A percentile compares a stretch with the other conserved stretches of the same genome.
Conservation (phyloP, 306 rosid genomes). For the Morella rubra region DNA sequence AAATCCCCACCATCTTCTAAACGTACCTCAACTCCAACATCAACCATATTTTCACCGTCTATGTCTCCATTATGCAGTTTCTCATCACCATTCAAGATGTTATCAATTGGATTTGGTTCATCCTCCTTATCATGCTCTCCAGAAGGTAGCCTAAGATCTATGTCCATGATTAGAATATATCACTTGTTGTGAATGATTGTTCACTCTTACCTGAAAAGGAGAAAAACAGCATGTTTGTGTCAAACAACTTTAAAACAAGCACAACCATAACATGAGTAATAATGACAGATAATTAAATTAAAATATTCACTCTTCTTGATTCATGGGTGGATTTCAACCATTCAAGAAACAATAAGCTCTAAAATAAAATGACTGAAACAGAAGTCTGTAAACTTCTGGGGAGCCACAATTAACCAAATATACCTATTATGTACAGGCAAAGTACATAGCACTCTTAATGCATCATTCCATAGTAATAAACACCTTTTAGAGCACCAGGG, state of each 20-base stretch:
- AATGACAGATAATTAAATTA: not conserved
- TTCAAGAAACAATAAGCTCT: not conserved
- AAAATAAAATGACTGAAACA: not conserved
- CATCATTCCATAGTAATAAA: not conserved
- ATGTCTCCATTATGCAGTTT: conserved; percentile 74
- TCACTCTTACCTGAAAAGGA: conserved; percentile 50
- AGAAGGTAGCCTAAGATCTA: conserved; percentile 92
- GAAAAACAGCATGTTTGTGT: conserved; percentile 13
- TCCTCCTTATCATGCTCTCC: conserved; percentile 84
- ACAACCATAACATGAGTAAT: not conserved
- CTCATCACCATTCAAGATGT: conserved; percentile 73
- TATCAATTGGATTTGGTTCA: conserved; percentile 66
- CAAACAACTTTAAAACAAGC: not conserved
- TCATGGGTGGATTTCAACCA: not conserved
- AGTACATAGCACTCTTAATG: not conserved
- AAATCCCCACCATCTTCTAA: conserved; percentile 76
- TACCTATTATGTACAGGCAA: not conserved
- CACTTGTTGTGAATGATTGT: conserved; percentile 37
- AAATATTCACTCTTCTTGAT: conserved; percentile 1
- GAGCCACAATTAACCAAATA: not conserved
- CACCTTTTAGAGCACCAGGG: not conserved
- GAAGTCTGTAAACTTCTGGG: not conserved
- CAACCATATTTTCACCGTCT: conserved; percentile 61
- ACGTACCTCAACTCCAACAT: conserved; percentile 50
- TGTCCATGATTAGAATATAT: conserved; percentile 61